Base-by-base conservation (phyloP, 106 monocot genomes). In the Dioscorea zingiberensis region DNA sequence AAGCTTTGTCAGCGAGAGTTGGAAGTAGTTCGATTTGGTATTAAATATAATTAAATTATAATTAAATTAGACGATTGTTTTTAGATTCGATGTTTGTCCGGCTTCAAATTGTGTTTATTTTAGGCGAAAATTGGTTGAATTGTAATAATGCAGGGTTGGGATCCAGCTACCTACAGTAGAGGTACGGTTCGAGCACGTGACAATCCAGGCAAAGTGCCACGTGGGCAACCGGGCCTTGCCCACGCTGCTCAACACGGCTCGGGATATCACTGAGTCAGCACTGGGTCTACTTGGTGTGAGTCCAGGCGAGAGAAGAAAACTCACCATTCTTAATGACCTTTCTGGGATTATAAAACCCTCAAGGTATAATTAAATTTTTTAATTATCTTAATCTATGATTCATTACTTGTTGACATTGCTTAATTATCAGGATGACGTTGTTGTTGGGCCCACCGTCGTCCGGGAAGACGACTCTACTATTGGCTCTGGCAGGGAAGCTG, bases 371-470 rank as follows among this genome's bases (percentile, higher is more conserved):
- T 58, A 28, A 17, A 14, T 47, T 7, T 45, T 63, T 27, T 48
- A 21, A 49, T 25, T 57, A 9, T 68, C 61, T 61, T 30, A 61
- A 32, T 25, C 13, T 58, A 12, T 0, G 10, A 10, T 38, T 38
- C 6, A 38, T 38, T 38, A 2, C 23, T 58, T 57, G 19, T 21
- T 22, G 17, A 51, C 13, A 15, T 13, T n/a, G 10, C 12, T 29
- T 8, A 44, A 47, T 59, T 15, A 25, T 46, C 74, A 93, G 93
- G 80, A 94, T 94, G 90, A 85, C 90, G 25, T 72, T 94, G 61
- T 67, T 94, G 25, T 66, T 94, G 59, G 94, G 94, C 21, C 94
- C 94, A 18, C 94, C 94, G 8, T 76, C 79, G 2, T 94, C 94
- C 1, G 94, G 94, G 56, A 94, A 94, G 72, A 87, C 94, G 3